Base-by-base conservation (phyloP, 192 early-diverging fungal genomes). In the Coemansia sp. region DNA sequence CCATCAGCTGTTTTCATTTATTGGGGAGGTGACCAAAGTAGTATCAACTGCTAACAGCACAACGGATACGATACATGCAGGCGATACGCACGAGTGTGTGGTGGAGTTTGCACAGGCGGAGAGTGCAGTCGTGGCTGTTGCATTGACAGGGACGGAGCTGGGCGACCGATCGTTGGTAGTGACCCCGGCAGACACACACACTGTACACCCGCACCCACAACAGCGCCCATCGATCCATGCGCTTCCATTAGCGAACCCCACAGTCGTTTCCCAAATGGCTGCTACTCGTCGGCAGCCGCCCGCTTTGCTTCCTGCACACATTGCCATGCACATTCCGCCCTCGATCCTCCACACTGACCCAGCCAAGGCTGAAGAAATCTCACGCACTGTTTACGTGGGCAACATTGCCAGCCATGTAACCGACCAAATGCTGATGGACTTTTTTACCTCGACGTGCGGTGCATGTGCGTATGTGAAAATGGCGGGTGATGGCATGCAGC, bases 351-450 rank as follows among this genome's bases (percentile, higher is more conserved):
- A 84, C 16, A 67, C 81, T 40, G 87, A 91, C 65, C 87, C 89
- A 0, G 59, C 58, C 6, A 85, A 87, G 56, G 86, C 87, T 0
- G 88, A 92, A 30, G 89, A 90, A 60, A 92, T 91, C 48, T 81
- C 88, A 3, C 80, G 89, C 6, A 92, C 90, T 0, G 64, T 92
- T 0, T 92, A 92, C 46, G 86, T 90, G 30, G 90, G 90, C 29
- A 91, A 90, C 65, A 83, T 92, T 14, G 65, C 79, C 23, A 54
- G 70, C 6, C 49, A 61, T 9, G 83, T 86, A 12, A 64, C 52
- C 10, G 88, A 89, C 56, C 75, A 84, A 25, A 81, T 88, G 53
- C 64, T 92, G 67, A 84, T 83, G 51, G 72, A 81, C 12, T 77
- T 82, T 52, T 90, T 91, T 62, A 54, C 73, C 1, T 62, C n/a